Percentiles rank a stretch among this genome's conserved stretches.
phyloP scores from a whole-genome alignment of 331 rosid species.

The Telfairia occidentalis region DNA sequence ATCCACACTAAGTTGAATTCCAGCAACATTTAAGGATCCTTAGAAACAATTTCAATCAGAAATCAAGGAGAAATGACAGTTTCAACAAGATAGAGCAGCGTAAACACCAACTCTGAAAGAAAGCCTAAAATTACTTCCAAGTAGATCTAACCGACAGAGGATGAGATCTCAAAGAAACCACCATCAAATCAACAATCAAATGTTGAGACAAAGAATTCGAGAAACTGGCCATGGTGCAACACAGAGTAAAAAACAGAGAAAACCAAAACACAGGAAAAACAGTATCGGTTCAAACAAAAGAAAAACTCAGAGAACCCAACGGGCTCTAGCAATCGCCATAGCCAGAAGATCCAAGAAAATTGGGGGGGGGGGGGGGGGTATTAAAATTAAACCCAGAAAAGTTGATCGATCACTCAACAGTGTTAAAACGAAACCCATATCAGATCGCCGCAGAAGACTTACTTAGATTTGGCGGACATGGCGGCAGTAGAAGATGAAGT shows the following conservation, averaged over 20 bases:
- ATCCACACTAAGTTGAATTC: slow-evolving; percentile 6
- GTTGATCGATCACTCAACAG: not conserved
- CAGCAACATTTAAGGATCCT: slow-evolving; percentile 12
- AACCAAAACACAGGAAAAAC: not conserved
- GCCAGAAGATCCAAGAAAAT: slow-evolving; percentile 43
- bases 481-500: slow-evolving; percentile 16
- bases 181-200: slow-evolving; percentile 1
- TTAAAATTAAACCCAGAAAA: not conserved
- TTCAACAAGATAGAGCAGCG: not conserved
- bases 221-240: slow-evolving; percentile 14
- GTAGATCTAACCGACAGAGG: slow-evolving; percentile 11
- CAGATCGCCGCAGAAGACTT: slow-evolving; percentile 8
- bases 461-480: slow-evolving; percentile 88
- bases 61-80: not conserved
- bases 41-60: slow-evolving; percentile 12
- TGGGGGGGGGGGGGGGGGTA: not conserved
- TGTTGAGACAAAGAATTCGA: not conserved
- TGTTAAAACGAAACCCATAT: slow-evolving; percentile 8
- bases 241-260: slow-evolving; percentile 4
- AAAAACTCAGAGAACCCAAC: not conserved
- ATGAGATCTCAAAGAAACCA: slow-evolving; percentile 14
- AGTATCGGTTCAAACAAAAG: not conserved
- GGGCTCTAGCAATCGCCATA: not conserved
- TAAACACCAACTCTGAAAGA: not conserved
- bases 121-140: slow-evolving; percentile 1